Conservation (phyloP, 2,329 filamentous ascomycete genomes). For the Stachybotrys chartarum region DNA sequence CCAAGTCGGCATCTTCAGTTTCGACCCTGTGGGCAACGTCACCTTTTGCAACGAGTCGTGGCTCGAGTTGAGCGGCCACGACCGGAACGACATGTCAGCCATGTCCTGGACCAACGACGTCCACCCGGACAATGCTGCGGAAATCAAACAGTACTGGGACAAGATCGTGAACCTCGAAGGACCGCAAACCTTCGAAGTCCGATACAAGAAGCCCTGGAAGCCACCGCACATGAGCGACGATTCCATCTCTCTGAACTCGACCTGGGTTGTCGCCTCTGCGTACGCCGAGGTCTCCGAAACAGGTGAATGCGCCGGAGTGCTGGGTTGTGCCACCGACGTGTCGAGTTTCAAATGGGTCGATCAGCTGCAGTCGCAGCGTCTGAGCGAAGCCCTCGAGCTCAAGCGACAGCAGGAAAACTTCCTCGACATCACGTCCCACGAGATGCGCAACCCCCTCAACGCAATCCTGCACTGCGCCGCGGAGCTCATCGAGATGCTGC, state of each 20-base stretch:
- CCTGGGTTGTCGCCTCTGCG: background rate
- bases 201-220: background rate
- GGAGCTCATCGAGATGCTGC: background rate
- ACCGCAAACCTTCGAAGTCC: background rate
- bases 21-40: background rate
- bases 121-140: background rate
- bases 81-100: background rate
- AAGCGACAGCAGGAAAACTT: constrained; percentile 1
- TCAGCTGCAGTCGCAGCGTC: background rate
- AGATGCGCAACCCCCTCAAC: background rate
- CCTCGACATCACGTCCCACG: background rate
- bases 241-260: background rate
- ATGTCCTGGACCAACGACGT: background rate
- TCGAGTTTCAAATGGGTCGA: constrained; percentile 1
- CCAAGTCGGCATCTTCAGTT: background rate
- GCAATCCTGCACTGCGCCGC: background rate
- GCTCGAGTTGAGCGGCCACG: background rate
- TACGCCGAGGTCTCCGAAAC: background rate
- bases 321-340: background rate
- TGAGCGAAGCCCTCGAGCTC: background rate
- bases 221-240: background rate
- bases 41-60: background rate
- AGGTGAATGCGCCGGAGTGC: background rate
- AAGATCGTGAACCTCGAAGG: background rate
- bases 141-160: background rate